Evolutionary conservation across 345 rosid species (phyloP).

Genomic region (Acer yangbiense): DNA sequence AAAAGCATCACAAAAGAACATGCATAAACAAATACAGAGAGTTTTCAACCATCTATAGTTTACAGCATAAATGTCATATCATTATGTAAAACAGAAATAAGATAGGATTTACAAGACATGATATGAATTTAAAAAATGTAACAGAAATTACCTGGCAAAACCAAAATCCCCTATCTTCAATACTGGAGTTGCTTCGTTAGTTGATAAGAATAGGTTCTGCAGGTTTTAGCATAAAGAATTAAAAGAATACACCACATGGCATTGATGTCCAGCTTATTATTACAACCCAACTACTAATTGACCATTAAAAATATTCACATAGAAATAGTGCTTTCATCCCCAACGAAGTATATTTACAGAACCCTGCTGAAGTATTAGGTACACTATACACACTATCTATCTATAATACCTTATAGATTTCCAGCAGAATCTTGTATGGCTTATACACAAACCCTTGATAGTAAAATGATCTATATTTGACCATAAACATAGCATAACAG

Average conservation of each 20-base stretch:
- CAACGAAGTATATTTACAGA: background rate
- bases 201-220: conserved; percentile 76
- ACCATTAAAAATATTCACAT: background rate
- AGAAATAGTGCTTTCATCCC: background rate
- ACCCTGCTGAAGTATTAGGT: background rate
- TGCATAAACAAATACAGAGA: conserved; percentile 2
- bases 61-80: background rate
- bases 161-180: conserved; percentile 92
- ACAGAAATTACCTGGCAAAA: conserved; percentile 67
- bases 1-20: conserved; percentile 5
- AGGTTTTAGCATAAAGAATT: conserved; percentile 23
- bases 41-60: background rate
- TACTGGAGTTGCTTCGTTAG: conserved; percentile 49
- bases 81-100: background rate
- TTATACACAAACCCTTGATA: background rate
- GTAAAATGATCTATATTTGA: background rate
- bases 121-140: background rate
- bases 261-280: conserved; percentile 12
- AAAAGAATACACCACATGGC: conserved; percentile 11
- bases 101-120: background rate
- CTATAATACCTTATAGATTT: background rate
- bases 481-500: background rate
- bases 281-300: conserved; percentile 9
- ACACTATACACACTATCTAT: background rate
- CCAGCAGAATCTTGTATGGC: background rate